Conservation (phyloP, 2,329 filamentous ascomycete species). For the Ceratocystis harringtonii region DNA sequence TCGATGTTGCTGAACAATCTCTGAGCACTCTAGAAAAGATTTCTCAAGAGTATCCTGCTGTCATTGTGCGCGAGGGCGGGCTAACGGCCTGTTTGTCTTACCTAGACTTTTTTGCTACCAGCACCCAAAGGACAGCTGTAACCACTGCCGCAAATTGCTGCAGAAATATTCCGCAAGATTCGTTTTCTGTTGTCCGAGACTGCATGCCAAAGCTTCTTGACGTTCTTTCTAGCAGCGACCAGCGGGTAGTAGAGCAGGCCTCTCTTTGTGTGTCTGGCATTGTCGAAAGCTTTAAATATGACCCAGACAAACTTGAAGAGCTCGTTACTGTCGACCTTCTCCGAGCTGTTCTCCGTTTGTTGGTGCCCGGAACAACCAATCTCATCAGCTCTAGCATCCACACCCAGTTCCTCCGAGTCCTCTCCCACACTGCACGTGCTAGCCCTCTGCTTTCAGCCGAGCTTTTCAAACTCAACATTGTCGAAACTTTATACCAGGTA, state of each 20-base stretch:
- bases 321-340: constrained; percentile 80
- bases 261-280: constrained; percentile 91
- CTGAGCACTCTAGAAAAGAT: constrained; percentile 96
- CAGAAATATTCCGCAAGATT: constrained; percentile 87
- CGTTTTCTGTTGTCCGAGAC: constrained; percentile 77
- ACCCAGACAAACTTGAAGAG: constrained; percentile 77
- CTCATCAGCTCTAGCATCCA: constrained; percentile 88
- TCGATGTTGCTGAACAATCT: constrained; percentile 92
- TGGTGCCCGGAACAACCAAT: constrained; percentile 89
- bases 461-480: constrained; percentile 88
- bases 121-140: constrained; percentile 89
- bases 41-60: constrained; percentile 84
- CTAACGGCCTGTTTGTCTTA: constrained; percentile 91
- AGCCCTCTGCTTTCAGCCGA: constrained; percentile 79
- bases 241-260: constrained; percentile 91
- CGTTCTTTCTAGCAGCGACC: constrained; percentile 81
- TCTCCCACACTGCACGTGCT: constrained; percentile 78
- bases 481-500: constrained; percentile 95
- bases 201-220: constrained; percentile 93
- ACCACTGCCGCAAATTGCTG: constrained; percentile 98
- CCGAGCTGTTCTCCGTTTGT: constrained; percentile 66
- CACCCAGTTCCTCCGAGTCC: constrained; percentile 83
- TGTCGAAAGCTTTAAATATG: constrained; percentile 90
- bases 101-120: constrained; percentile 93
- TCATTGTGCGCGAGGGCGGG: constrained; percentile 90